Evolutionary conservation across 108 stramenopile genomes (phyloP).

Genomic region (Cyclotella atomus): DNA sequence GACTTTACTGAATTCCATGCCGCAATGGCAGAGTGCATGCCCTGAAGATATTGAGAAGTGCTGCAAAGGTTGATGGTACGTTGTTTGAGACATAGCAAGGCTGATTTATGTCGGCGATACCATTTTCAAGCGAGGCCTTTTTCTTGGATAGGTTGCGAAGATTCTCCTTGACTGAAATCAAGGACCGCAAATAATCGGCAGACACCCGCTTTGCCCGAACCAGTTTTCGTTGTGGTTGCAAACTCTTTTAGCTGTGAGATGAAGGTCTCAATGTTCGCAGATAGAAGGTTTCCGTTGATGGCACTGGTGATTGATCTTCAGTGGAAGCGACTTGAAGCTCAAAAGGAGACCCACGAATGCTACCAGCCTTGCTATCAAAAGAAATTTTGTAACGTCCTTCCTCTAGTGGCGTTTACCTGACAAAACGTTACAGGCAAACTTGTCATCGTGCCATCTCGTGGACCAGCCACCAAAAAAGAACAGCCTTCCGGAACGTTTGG

Average conservation of each 20-base stretch:
- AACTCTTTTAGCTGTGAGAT: slow-evolving; percentile 62
- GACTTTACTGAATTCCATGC: slow-evolving; percentile 53
- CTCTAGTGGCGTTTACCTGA: slow-evolving; percentile 50
- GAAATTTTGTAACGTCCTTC: slow-evolving; percentile 57
- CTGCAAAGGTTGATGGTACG: slow-evolving; percentile 29
- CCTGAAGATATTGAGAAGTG: slow-evolving; percentile 51
- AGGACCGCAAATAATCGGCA: slow-evolving; percentile 50
- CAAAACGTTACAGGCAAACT: slow-evolving; percentile 64
- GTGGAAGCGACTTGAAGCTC: slow-evolving; percentile 8
- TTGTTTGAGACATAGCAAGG: slow-evolving; percentile 52
- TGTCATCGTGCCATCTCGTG: slow-evolving; percentile 72
- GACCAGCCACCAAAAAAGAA: slow-evolving; percentile 86
- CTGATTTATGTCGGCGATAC: slow-evolving; percentile 44
- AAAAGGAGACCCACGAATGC: slow-evolving; percentile 74
- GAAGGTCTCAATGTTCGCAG: slow-evolving; percentile 29
- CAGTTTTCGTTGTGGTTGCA: slow-evolving; percentile 46
- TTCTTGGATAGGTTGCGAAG: slow-evolving; percentile 36
- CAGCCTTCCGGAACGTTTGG: slow-evolving; percentile 47
- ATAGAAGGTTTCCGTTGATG: slow-evolving; percentile 54
- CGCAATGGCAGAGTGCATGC: slow-evolving; percentile 47
- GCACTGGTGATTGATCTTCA: slow-evolving; percentile 33
- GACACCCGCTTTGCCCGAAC: slow-evolving; percentile 49
- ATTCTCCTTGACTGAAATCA: slow-evolving; percentile 60
- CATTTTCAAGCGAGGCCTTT: slow-evolving; percentile 24
- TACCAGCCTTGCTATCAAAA: slow-evolving; percentile 65